Conservation (phyloP, 345 rosid species). For the Lepidium sativum region DNA sequence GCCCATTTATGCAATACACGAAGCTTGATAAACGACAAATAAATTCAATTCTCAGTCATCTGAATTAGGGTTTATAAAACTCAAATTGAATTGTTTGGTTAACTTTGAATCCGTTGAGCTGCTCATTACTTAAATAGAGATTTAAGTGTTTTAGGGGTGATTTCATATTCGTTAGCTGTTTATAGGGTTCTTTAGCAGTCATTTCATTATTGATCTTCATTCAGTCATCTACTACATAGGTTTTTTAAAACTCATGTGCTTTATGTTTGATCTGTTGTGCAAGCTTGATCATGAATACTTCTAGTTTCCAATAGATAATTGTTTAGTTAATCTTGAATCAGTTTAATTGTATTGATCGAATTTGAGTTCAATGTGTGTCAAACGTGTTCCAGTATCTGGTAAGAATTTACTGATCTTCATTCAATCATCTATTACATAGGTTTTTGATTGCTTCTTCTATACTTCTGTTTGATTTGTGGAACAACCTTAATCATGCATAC, state of each 20-base stretch:
- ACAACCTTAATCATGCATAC: neutral
- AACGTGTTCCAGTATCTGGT: neutral
- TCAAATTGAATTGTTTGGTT: too few species aligned
- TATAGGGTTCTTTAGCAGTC: neutral
- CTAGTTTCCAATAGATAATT: neutral
- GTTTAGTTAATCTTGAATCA: neutral
- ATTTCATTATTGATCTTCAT: too few species aligned
- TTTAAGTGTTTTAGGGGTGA: neutral
- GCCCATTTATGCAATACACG: slow-evolving; percentile 6
- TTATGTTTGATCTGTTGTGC: neutral
- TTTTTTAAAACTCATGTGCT: neutral
- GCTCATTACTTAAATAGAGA: neutral
- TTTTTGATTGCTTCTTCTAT: neutral
- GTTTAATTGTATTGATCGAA: neutral
- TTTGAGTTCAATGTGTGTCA: neutral
- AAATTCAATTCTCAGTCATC: neutral
- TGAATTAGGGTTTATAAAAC: neutral
- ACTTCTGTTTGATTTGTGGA: neutral
- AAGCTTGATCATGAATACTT: neutral
- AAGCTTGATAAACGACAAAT: neutral
- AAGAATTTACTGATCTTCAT: too few species aligned
- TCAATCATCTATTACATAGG: too few species aligned
- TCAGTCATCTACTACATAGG: too few species aligned
- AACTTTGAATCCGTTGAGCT: too few species aligned
- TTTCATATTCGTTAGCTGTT: neutral